These are phyloP conservation scores for Eutrema yunnanense DNA, from an alignment of 345 rosid species.

Conservation along the genomic window DNA sequence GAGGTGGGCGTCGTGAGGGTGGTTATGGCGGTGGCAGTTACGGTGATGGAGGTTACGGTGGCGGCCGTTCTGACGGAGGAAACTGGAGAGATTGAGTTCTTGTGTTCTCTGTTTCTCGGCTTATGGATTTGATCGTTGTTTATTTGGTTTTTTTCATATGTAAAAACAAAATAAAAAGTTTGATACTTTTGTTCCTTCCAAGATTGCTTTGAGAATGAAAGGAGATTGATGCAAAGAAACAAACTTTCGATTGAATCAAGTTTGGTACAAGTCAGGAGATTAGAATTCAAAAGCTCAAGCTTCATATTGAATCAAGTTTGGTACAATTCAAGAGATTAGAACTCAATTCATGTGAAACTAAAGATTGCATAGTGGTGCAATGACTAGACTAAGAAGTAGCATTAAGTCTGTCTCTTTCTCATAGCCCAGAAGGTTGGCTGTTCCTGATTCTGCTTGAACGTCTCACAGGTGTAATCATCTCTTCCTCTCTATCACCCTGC, in stretches of 20 bases:
- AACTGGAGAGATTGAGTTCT: slow-evolving; percentile 46
- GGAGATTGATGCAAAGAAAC: background rate
- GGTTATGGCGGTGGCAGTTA: slow-evolving; percentile 42
- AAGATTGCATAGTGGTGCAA: slow-evolving; percentile 29
- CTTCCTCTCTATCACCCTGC: slow-evolving; percentile 54
- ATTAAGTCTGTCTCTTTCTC: background rate
- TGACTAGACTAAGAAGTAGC: background rate
- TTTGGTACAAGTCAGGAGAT: background rate
- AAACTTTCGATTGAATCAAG: background rate
- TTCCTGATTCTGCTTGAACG: slow-evolving; percentile 74
- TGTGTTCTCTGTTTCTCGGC: background rate
- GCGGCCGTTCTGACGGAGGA: slow-evolving; percentile 44
- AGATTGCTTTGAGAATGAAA: background rate
- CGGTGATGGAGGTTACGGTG: slow-evolving; percentile 47
- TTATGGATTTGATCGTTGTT: background rate
- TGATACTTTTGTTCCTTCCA: background rate
- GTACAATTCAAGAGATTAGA: slow-evolving; percentile 9
- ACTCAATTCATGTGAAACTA: background rate
- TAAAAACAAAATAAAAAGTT: background rate
- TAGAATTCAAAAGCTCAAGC: background rate
- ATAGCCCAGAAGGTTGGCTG: slow-evolving; percentile 45
- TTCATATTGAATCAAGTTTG: background rate
- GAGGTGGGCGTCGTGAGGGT: slow-evolving; percentile 30
- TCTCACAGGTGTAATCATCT: slow-evolving; percentile 63
- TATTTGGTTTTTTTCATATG: background rate